These are phyloP conservation scores for Trichosporon sp. DNA, from an alignment of 1,284 basidiomycete genomes.

Conservation along the genomic window DNA sequence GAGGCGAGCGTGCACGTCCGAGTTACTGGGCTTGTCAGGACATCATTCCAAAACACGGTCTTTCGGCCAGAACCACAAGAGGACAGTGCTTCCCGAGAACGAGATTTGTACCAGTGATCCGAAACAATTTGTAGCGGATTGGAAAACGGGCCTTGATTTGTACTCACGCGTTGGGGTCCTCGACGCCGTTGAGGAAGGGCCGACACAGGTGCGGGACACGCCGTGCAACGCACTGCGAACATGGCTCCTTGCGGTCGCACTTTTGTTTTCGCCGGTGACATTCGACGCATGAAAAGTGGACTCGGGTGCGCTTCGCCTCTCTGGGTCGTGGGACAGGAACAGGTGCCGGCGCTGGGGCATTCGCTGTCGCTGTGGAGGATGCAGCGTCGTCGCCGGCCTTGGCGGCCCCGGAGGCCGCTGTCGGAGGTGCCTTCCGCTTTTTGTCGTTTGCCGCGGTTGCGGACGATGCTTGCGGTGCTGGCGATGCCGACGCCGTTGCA, in stretches of 20 bases:
- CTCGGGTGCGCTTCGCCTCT: constrained; percentile 43
- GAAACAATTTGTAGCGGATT: not conserved
- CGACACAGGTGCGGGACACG: constrained; percentile 49
- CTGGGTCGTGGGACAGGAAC: constrained; percentile 15
- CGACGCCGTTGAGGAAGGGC: constrained; percentile 50
- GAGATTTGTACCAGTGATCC: not conserved
- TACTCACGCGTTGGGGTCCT: constrained; percentile 46
- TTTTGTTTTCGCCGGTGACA: constrained; percentile 49
- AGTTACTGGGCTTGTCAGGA: constrained; percentile 28
- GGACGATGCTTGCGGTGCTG: not conserved
- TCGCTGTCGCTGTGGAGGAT: constrained; percentile 16
- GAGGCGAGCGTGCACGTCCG: constrained; percentile 46
- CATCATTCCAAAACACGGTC: not conserved
- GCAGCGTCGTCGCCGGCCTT: constrained; percentile 35
- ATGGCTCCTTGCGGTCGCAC: constrained; percentile 47
- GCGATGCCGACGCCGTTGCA: not conserved
- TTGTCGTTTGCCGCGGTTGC: constrained; percentile 40
- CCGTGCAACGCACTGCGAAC: constrained; percentile 48
- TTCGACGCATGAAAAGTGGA: constrained; percentile 48
- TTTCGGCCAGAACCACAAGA: not conserved
- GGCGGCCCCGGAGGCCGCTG: constrained; percentile 1
- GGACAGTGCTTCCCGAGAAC: not conserved
- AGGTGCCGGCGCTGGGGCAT: constrained; percentile 28
- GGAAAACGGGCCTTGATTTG: not conserved
- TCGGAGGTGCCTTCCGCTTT: constrained; percentile 30